Conservation (phyloP, 306 rosid species). For the Cucurbita moschata region DNA sequence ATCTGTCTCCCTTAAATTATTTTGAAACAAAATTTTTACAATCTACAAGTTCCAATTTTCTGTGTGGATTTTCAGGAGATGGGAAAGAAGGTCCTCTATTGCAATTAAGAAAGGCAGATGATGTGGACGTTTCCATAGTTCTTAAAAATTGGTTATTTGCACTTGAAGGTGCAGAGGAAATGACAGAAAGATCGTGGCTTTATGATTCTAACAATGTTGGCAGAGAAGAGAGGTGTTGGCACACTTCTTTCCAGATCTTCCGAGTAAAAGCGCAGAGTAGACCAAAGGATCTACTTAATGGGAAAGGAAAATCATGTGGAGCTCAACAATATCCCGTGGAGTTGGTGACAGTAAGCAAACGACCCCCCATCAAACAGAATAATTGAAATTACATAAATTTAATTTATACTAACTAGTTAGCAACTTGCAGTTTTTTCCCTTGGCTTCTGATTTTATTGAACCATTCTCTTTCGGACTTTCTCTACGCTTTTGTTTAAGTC, state of each 20-base stretch:
- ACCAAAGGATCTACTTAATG: slow-evolving; percentile 30
- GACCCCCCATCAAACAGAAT: neutral
- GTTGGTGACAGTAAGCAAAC: slow-evolving; percentile 45
- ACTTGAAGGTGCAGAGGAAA: slow-evolving; percentile 76
- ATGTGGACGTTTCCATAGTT: slow-evolving; percentile 59
- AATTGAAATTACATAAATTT: neutral
- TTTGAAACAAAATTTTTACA: neutral
- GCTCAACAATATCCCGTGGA: slow-evolving; percentile 45
- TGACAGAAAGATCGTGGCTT: slow-evolving; percentile 64
- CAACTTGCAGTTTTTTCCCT: neutral
- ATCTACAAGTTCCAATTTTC: slow-evolving; percentile 8
- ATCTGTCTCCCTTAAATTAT: neutral
- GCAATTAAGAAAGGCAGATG: slow-evolving; percentile 70
- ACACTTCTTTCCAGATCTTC: slow-evolving; percentile 51
- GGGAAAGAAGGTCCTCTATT: slow-evolving; percentile 34
- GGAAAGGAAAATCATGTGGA: slow-evolving; percentile 25
- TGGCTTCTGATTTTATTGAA: neutral
- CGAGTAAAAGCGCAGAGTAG: slow-evolving; percentile 53
- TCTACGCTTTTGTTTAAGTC: neutral
- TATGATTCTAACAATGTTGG: slow-evolving; percentile 31
- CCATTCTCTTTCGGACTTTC: neutral
- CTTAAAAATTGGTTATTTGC: slow-evolving; percentile 90
- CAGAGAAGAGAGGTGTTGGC: slow-evolving; percentile 93
- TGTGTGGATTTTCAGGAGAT: slow-evolving; percentile 26
- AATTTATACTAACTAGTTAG: neutral